Evolutionary conservation across 768 basidiomycete species (phyloP).

Genomic region (Neoboletus brunneissimus): DNA sequence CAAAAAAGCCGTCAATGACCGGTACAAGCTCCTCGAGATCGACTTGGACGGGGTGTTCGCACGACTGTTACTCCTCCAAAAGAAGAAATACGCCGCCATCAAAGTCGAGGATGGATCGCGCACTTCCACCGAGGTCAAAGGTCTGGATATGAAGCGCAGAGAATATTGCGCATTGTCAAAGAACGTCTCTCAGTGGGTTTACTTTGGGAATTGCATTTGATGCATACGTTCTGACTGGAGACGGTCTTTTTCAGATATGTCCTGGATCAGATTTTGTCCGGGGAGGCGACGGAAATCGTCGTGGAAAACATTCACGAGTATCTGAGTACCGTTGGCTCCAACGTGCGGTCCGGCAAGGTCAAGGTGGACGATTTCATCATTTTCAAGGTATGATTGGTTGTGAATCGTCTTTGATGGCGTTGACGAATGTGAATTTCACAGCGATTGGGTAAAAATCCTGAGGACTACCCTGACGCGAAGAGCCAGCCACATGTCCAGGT

Average conservation of each 20-base stretch:
- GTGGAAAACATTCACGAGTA: constrained; percentile 94
- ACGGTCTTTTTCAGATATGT: constrained; percentile 60
- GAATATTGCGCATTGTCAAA: constrained; percentile 94
- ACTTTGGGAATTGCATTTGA: neutral
- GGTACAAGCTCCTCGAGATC: constrained; percentile 93
- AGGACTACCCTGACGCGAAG: constrained; percentile 96
- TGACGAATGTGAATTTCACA: constrained; percentile 29
- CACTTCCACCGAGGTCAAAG: constrained; percentile 88
- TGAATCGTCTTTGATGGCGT: neutral
- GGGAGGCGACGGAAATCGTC: constrained; percentile 84
- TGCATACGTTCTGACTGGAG: constrained; percentile 1
- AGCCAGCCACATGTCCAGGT: constrained; percentile 97
- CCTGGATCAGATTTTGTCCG: constrained; percentile 86
- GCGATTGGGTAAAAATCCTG: constrained; percentile 95
- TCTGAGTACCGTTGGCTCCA: constrained; percentile 68
- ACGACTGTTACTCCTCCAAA: constrained; percentile 87
- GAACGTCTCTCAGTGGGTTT: constrained; percentile 81
- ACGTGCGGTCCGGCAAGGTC: constrained; percentile 72
- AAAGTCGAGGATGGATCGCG: constrained; percentile 84
- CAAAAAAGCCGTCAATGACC: constrained; percentile 95
- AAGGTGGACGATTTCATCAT: constrained; percentile 94
- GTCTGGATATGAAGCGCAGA: constrained; percentile 97
- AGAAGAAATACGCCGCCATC: constrained; percentile 99
- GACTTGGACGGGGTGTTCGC: constrained; percentile 95
- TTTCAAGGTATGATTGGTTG: constrained; percentile 65